These are phyloP conservation scores for Pseudophaeomoniella oleicola DNA, from an alignment of 2,329 filamentous ascomycete genomes.

Conservation along the genomic window DNA sequence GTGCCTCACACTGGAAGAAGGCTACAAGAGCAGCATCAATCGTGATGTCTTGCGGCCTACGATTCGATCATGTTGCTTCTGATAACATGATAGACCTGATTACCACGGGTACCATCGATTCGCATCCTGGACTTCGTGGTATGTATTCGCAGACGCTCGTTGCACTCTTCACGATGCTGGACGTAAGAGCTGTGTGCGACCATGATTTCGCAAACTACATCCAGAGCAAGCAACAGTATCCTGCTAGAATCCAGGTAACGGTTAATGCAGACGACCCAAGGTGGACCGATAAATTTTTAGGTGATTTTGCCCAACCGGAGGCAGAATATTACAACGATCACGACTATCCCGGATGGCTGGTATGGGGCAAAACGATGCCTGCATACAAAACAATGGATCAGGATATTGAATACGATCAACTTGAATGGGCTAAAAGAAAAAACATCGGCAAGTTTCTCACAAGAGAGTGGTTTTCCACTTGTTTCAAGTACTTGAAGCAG, in stretches of 20 bases:
- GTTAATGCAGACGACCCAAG: constrained; percentile 60
- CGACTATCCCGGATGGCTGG: constrained; percentile 90
- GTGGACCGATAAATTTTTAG: constrained; percentile 68
- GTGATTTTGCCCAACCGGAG: constrained; percentile 60
- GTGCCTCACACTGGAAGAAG: constrained; percentile 88
- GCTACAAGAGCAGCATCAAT: constrained; percentile 81
- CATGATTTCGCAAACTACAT: constrained; percentile 84
- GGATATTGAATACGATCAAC: constrained; percentile 63
- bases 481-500: constrained; percentile 90
- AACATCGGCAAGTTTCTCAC: constrained; percentile 72
- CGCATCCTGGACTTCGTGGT: constrained; percentile 70
- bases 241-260: constrained; percentile 59
- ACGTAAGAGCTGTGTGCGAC: constrained; percentile 69
- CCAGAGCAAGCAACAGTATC: constrained; percentile 60
- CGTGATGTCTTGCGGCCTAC: constrained; percentile 74
- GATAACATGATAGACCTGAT: constrained; percentile 72
- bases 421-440: constrained; percentile 57
- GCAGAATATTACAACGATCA: constrained; percentile 82
- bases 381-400: constrained; percentile 60
- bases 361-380: constrained; percentile 80
- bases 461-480: constrained; percentile 71
- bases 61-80: constrained; percentile 80
- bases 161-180: constrained; percentile 67
- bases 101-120: constrained; percentile 69
- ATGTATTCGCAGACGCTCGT: constrained; percentile 72